Evolutionary conservation across 768 basidiomycete species (phyloP).

Genomic region (Boletus subparvulus): DNA sequence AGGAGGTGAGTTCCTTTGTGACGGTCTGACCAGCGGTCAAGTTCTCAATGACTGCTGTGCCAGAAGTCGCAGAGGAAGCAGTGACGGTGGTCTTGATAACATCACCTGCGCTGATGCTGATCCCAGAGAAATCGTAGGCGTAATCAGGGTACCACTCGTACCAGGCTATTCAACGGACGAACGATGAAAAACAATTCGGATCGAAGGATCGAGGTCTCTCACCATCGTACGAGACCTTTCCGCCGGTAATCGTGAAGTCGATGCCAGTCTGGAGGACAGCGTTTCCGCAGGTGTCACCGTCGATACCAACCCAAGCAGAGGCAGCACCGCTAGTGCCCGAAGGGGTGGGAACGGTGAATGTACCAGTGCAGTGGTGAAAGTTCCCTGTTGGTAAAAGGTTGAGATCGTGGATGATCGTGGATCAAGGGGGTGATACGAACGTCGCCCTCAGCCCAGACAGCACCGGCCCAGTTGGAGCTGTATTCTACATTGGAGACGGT

Average conservation of each 20-base stretch:
- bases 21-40: constrained; percentile 11
- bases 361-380: constrained; percentile 20
- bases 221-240: constrained; percentile 11
- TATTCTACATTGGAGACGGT: constrained; percentile 11
- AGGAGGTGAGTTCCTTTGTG: constrained; percentile 7
- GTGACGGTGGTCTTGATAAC: constrained; percentile 16
- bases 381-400: constrained; percentile 12
- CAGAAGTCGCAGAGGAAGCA: constrained; percentile 21
- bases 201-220: neutral
- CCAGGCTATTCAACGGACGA: constrained; percentile 14
- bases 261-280: constrained; percentile 24
- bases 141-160: constrained; percentile 23
- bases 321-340: constrained; percentile 9
- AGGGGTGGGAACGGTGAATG: constrained; percentile 20
- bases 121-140: constrained; percentile 12
- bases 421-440: constrained; percentile 6
- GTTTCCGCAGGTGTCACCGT: constrained; percentile 12
- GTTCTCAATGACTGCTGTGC: constrained; percentile 20
- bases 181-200: neutral
- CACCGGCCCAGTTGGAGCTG: constrained; percentile 22
- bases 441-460: constrained; percentile 1
- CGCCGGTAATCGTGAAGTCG: constrained; percentile 5
- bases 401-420: neutral
- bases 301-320: constrained; percentile 28
- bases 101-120: constrained; percentile 16